Percentiles rank a stretch among this genome's conserved stretches.
These are phyloP conservation scores for Penicillium antarcticum DNA, from an alignment of 495 filamentous ascomycete species.

Conservation along the genomic window DNA sequence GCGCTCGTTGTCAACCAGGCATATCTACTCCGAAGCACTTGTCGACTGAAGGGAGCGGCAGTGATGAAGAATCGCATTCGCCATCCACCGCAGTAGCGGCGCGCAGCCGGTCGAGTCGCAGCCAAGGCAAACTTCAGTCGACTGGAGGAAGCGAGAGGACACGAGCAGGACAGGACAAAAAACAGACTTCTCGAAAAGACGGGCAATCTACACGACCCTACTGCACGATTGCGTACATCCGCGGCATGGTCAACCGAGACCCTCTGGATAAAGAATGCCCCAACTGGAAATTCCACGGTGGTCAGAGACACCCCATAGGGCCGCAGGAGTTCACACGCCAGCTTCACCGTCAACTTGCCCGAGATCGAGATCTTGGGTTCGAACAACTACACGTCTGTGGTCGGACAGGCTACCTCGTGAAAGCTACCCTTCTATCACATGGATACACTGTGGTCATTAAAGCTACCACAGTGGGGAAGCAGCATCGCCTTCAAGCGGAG, in stretches of 20 bases:
- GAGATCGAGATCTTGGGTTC: not conserved
- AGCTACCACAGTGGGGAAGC: conserved; percentile 8
- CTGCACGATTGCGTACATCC: conserved; percentile 9
- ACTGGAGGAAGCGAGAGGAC: conserved; percentile 12
- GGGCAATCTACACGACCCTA: conserved; percentile 16
- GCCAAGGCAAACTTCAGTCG: conserved; percentile 10
- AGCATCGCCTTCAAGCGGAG: no score
- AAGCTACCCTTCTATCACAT: conserved; percentile 3
- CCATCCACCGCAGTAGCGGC: conserved; percentile 18
- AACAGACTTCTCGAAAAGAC: conserved; percentile 14
- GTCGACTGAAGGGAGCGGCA: conserved; percentile 18
- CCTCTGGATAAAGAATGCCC: conserved; percentile 4
- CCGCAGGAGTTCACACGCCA: not conserved
- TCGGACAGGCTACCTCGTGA: conserved; percentile 4
- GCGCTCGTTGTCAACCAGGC: conserved; percentile 17
- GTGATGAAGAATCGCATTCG: conserved; percentile 19
- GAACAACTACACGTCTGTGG: conserved; percentile 4
- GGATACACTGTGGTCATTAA: conserved; percentile 30
- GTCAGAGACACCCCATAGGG: not conserved
- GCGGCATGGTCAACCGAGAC: conserved; percentile 2
- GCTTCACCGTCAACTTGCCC: conserved; percentile 3
- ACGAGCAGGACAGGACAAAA: conserved; percentile 6
- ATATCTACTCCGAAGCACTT: conserved; percentile 48
- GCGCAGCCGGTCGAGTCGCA: conserved; percentile 15
- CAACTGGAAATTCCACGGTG: conserved; percentile 4